Evolutionary conservation across 768 basidiomycete genomes (phyloP).

Genomic region (Hygrophorus pudorinus): DNA sequence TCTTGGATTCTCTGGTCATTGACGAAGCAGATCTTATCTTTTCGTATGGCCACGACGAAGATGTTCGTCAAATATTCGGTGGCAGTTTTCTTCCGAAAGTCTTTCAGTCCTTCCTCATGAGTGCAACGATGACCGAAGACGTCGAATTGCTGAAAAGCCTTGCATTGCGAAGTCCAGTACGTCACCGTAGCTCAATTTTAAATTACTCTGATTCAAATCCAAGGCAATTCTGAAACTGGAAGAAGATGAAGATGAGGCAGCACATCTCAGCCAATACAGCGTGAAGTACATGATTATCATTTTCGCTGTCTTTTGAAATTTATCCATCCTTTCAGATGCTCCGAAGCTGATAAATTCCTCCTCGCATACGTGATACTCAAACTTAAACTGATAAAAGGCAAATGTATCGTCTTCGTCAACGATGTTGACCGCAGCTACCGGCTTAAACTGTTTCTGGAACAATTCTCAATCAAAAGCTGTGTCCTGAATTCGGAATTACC

Average conservation of each 20-base stretch:
- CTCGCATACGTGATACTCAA: conserved; percentile 94
- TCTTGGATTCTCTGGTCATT: conserved; percentile 81
- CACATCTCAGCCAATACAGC: conserved; percentile 77
- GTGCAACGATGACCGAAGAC: conserved; percentile 95
- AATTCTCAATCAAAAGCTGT: conserved; percentile 93
- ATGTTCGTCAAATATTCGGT: conserved; percentile 60
- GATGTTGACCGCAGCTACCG: conserved; percentile 91
- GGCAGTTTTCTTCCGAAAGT: conserved; percentile 69
- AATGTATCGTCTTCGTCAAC: conserved; percentile 95
- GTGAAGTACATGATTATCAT: conserved; percentile 43
- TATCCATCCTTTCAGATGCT: conserved; percentile 40
- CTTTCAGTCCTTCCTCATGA: conserved; percentile 92
- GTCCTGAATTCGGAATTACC: conserved; percentile 95
- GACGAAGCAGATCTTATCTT: conserved; percentile 97
- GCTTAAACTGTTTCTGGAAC: conserved; percentile 95
- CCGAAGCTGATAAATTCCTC: conserved; percentile 96
- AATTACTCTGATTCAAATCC: conserved; percentile 1
- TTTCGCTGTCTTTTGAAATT: not conserved
- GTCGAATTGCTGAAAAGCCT: conserved; percentile 88
- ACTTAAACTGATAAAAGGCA: conserved; percentile 89
- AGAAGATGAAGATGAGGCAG: conserved; percentile 76
- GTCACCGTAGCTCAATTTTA: conserved; percentile 17
- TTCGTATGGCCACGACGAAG: conserved; percentile 93
- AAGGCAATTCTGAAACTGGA: conserved; percentile 83
- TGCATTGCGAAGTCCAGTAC: conserved; percentile 75